Percentiles rank a stretch among this genome's conserved stretches.
Conservation (phyloP, 176 grass and related monocot genomes). For the Oryza meridionalis region DNA sequence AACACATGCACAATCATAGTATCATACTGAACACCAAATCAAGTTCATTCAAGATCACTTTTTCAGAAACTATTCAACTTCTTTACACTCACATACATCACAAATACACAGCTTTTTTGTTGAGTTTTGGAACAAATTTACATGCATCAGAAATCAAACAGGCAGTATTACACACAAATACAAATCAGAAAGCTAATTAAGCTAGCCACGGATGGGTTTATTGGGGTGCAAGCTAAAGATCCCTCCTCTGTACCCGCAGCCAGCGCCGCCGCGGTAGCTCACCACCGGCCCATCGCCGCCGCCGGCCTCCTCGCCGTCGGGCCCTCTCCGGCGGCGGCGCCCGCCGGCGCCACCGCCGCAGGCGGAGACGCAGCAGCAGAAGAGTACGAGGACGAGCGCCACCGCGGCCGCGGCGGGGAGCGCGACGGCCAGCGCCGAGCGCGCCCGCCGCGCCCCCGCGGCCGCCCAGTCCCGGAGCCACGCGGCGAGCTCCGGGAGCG, state of each 20-base stretch:
- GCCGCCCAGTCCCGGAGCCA: background rate
- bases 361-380: conserved; percentile 20
- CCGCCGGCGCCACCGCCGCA: no score
- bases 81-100: background rate
- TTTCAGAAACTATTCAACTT: background rate
- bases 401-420: background rate
- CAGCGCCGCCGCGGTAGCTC: background rate
- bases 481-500: background rate
- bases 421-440: background rate
- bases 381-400: background rate
- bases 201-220: conserved; percentile 31
- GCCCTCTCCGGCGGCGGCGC: conserved; percentile 11
- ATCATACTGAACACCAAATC: background rate
- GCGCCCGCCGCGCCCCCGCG: background rate
- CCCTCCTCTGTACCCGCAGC: conserved; percentile 25
- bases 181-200: background rate
- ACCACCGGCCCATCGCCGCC: conserved; percentile 36
- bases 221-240: conserved; percentile 46
- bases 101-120: background rate
- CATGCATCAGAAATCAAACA: background rate
- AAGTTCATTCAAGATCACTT: background rate
- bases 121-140: background rate
- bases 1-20: background rate
- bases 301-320: conserved; percentile 33
- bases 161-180: background rate